A percentile compares a stretch with the other conserved stretches of the same genome.
Evolutionary conservation across 148 eudicot genomes (phyloP).

Genomic region (Rhododendron kiyosumense): DNA sequence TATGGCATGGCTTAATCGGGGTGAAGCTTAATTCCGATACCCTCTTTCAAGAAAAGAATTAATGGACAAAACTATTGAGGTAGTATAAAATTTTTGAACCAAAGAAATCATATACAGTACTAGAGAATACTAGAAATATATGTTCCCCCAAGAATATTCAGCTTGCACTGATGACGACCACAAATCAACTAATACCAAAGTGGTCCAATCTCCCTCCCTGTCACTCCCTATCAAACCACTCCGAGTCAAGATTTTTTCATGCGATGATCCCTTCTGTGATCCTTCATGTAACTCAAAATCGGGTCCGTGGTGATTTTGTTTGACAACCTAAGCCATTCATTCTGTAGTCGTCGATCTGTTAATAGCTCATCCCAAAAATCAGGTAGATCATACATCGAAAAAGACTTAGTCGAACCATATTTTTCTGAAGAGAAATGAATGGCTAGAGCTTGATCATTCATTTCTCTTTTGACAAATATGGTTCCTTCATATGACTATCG

Average conservation of each 20-base stretch:
- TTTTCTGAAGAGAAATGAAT: background rate
- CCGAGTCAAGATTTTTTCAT: background rate
- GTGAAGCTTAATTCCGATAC: background rate
- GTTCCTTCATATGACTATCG: background rate
- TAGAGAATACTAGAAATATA: background rate
- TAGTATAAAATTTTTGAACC: background rate
- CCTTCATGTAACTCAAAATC: background rate
- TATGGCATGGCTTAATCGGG: background rate
- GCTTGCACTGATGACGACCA: background rate
- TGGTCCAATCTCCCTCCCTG: constrained; percentile 10
- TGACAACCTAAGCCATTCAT: background rate
- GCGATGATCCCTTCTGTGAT: background rate
- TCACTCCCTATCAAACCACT: background rate
- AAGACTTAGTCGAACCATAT: background rate
- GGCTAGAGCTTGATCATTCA: background rate
- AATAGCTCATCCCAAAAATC: no score
- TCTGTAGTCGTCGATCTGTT: background rate
- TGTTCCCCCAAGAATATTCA: background rate
- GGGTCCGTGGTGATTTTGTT: background rate
- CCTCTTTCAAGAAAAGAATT: background rate
- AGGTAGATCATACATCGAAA: no score
- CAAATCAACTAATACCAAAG: background rate
- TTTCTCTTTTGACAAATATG: background rate
- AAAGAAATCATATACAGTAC: background rate
- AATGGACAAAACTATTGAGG: background rate